These are phyloP conservation scores for Nepenthes mirabilis DNA, from an alignment of 148 eudicot species.

Conservation along the genomic window DNA sequence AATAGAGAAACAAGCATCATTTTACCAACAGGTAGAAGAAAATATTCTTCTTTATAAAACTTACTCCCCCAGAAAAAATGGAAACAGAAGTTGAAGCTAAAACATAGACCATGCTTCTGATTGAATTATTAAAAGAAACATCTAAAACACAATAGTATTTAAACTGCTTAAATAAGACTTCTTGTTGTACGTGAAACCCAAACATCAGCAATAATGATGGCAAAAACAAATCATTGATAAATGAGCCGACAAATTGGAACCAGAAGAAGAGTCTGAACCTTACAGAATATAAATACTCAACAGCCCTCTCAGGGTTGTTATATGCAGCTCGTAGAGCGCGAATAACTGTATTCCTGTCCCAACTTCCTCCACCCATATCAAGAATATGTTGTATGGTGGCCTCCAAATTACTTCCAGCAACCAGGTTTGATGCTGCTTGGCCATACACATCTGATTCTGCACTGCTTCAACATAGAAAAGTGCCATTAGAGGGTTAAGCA, in stretches of 20 bases:
- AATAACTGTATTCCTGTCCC: constrained; percentile 79
- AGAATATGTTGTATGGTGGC: constrained; percentile 60
- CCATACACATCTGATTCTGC: constrained; percentile 54
- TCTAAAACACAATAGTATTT: too few species aligned
- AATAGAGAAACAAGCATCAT: too few species aligned
- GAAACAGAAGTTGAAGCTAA: too few species aligned
- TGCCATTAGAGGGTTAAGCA: background rate
- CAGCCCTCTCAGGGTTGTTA: constrained; percentile 91
- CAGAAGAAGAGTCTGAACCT: constrained; percentile 10
- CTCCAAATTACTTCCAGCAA: constrained; percentile 64
- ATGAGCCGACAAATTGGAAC: background rate
- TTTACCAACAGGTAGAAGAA: too few species aligned
- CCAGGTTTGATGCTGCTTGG: constrained; percentile 74
- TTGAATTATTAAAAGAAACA: too few species aligned
- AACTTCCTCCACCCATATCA: constrained; percentile 92
- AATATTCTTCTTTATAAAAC: too few species aligned
- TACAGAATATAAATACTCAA: constrained; percentile 80
- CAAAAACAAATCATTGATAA: too few species aligned
- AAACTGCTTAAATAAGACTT: too few species aligned
- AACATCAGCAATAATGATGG: too few species aligned
- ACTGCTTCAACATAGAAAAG: constrained; percentile 13
- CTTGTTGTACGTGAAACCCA: too few species aligned
- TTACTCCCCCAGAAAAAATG: too few species aligned
- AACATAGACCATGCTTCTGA: too few species aligned
- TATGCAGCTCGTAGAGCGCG: constrained; percentile 80